Evolutionary conservation across 2,329 filamentous ascomycete genomes (phyloP).

Genomic region (Sporothrix protearum): DNA sequence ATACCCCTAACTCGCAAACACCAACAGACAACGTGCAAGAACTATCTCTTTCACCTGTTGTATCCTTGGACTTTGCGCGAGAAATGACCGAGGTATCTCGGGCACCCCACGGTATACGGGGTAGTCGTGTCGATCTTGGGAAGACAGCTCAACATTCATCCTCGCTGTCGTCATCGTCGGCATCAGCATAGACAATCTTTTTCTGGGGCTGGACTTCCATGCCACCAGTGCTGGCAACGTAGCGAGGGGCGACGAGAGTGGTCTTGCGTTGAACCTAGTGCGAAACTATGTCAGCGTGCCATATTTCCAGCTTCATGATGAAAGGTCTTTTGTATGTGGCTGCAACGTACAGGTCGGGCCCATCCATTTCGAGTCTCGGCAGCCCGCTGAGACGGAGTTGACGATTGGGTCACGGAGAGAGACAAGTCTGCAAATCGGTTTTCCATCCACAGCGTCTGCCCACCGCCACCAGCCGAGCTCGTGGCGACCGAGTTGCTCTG

Average conservation of each 20-base stretch:
- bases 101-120: too few relatives aligned
- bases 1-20: not conserved
- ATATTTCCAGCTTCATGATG: not conserved
- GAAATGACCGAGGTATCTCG: not conserved
- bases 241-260: slow-evolving; percentile 12
- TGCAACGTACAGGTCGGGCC: slow-evolving; percentile 28
- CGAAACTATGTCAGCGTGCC: not conserved
- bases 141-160: slow-evolving; percentile 24
- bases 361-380: slow-evolving; percentile 17
- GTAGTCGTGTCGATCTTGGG: not conserved
- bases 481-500: not conserved
- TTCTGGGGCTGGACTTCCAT: slow-evolving; percentile 9
- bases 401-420: not conserved
- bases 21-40: not conserved
- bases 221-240: slow-evolving; percentile 20
- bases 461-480: not conserved
- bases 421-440: slow-evolving; percentile 9
- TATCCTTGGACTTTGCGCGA: not conserved
- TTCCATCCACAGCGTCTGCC: slow-evolving; percentile 21
- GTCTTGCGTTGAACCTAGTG: slow-evolving; percentile 22
- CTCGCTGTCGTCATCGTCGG: slow-evolving; percentile 25
- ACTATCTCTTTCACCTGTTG: not conserved
- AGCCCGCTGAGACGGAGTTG: not conserved
- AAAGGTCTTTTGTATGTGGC: not conserved
- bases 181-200: slow-evolving; percentile 20